A percentile compares a stretch with the other conserved stretches of the same genome.
These are phyloP conservation scores for Phlebiopsis flavidoalba DNA, from an alignment of 768 basidiomycete species.

Conservation along the genomic window DNA sequence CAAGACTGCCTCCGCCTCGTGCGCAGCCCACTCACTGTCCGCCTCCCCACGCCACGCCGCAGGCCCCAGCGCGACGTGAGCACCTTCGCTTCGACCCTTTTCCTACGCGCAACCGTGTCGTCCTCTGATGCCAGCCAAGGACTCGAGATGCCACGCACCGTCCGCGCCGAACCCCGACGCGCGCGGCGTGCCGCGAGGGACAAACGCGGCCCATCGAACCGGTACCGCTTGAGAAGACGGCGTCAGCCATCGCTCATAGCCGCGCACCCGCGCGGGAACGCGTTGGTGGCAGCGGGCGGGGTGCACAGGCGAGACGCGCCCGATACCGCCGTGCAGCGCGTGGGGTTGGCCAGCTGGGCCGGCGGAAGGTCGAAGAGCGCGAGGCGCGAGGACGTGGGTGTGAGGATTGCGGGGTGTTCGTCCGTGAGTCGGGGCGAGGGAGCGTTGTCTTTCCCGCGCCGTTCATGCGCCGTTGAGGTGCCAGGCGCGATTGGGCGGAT, in stretches of 20 bases:
- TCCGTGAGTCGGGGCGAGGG: slow-evolving; percentile 80
- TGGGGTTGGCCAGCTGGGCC: slow-evolving; percentile 59
- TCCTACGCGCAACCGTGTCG: slow-evolving; percentile 35
- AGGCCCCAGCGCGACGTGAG: slow-evolving; percentile 60
- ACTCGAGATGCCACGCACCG: slow-evolving; percentile 29
- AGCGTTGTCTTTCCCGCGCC: slow-evolving; percentile 97
- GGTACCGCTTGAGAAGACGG: slow-evolving; percentile 75
- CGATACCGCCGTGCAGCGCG: slow-evolving; percentile 61
- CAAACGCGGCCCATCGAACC: slow-evolving; percentile 90
- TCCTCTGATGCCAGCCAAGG: slow-evolving; percentile 35
- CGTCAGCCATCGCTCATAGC: slow-evolving; percentile 69
- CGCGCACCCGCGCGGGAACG: slow-evolving; percentile 76
- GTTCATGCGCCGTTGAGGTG: slow-evolving; percentile 86
- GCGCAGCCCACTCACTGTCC: background rate
- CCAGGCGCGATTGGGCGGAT: slow-evolving; percentile 82
- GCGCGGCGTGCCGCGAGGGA: slow-evolving; percentile 38
- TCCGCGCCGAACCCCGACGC: slow-evolving; percentile 46
- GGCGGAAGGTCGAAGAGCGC: slow-evolving; percentile 61
- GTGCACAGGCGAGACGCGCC: slow-evolving; percentile 80
- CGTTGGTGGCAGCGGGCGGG: too few species aligned
- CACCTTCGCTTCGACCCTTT: slow-evolving; percentile 52
- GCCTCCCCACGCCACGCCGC: slow-evolving; percentile 35
- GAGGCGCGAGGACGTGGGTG: slow-evolving; percentile 55
- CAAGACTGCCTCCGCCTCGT: slow-evolving; percentile 39
- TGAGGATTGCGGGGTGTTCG: slow-evolving; percentile 95